Conservation (phyloP, 306 rosid genomes). For the Lathyrus aphaca region DNA sequence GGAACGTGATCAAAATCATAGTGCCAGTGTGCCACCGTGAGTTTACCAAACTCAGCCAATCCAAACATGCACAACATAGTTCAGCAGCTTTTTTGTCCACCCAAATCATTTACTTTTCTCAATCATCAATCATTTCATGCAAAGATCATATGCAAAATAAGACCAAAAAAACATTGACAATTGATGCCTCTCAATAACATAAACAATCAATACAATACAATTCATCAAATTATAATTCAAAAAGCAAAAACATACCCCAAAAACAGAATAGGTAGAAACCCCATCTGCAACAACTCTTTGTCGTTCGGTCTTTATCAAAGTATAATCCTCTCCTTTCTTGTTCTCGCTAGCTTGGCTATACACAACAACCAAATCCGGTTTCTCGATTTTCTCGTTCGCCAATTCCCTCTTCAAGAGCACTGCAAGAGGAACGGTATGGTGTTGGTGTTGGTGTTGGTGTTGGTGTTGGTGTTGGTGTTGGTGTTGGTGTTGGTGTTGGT, state of each 20-base stretch:
- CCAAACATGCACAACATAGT: conserved; percentile 8
- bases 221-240: conserved; percentile 6
- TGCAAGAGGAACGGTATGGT: conserved; percentile 75
- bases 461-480: conserved; percentile 53
- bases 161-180: conserved; percentile 26
- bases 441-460: too few species aligned
- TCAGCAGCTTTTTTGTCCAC: not conserved
- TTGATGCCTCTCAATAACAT: conserved; percentile 17
- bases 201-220: not conserved
- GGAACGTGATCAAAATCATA: not conserved
- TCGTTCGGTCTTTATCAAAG: conserved; percentile 75
- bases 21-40: not conserved
- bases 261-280: conserved; percentile 83
- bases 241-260: conserved; percentile 56
- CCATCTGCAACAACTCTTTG: conserved; percentile 82
- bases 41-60: not conserved
- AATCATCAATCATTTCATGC: conserved; percentile 34
- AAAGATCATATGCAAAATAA: conserved; percentile 17
- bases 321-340: conserved; percentile 91
- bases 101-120: conserved; percentile 12
- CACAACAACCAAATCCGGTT: conserved; percentile 61
- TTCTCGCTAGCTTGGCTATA: conserved; percentile 78
- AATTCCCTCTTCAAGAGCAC: conserved; percentile 83
- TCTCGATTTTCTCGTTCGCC: conserved; percentile 77
- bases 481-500: conserved; percentile 23